Conservation (phyloP, 2,329 filamentous ascomycete species). For the Alternaria arborescens region DNA sequence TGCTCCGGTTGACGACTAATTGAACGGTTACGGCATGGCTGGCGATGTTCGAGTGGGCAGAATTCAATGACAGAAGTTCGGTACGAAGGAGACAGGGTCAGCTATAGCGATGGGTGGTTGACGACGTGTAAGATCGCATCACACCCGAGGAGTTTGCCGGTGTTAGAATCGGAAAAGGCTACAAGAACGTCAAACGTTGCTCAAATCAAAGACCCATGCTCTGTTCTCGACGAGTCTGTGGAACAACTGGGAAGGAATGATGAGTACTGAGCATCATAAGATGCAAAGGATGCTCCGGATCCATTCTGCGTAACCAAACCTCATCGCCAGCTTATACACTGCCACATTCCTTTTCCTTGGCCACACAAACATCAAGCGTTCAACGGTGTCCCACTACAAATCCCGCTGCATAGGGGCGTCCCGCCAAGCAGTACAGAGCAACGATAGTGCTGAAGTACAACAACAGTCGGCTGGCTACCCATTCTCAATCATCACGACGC, state of each 20-base stretch:
- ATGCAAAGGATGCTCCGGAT: background rate
- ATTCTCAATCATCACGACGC: background rate
- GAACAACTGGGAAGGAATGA: background rate
- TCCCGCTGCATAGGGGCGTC: no score
- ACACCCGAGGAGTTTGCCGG: background rate
- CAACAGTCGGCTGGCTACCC: background rate
- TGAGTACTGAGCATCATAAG: background rate
- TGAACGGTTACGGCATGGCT: background rate
- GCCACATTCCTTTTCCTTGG: background rate
- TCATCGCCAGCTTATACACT: background rate
- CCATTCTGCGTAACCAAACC: background rate
- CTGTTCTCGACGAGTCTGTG: background rate
- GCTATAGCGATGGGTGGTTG: background rate
- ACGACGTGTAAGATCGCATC: background rate
- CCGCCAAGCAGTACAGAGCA: background rate
- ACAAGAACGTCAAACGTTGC: background rate
- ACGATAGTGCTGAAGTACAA: background rate
- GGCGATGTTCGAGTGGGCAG: background rate
- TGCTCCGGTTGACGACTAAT: no score
- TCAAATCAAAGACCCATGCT: background rate
- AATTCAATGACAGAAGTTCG: background rate
- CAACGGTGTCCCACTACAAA: background rate
- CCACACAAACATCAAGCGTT: background rate
- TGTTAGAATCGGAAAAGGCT: background rate
- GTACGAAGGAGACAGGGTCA: background rate